phyloP scores from a whole-genome alignment of 352 stramenopile species.

The Phytophthora rubi region DNA sequence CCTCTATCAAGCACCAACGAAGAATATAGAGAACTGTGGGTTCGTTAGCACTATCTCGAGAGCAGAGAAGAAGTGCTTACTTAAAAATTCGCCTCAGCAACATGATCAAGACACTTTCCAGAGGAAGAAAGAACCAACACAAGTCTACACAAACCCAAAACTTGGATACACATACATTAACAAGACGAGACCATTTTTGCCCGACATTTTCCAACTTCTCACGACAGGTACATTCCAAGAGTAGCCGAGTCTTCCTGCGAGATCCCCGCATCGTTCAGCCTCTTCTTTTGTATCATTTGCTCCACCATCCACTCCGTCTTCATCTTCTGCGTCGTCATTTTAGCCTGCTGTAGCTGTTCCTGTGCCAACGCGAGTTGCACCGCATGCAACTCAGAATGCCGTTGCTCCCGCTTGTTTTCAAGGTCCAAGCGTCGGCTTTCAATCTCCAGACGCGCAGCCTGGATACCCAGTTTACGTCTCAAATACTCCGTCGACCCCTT shows the following conservation, averaged over 20 bases:
- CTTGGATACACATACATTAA: slow-evolving; percentile 27
- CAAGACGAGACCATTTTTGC: slow-evolving; percentile 8
- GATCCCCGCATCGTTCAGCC: slow-evolving; percentile 50
- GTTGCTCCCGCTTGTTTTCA: slow-evolving; percentile 51
- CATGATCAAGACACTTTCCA: slow-evolving; percentile 11
- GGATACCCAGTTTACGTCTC: slow-evolving; percentile 45
- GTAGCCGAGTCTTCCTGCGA: slow-evolving; percentile 41
- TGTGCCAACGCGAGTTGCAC: slow-evolving; percentile 57
- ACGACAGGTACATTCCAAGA: slow-evolving; percentile 40
- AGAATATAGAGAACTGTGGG: slow-evolving; percentile 28
- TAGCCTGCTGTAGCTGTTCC: slow-evolving; percentile 61
- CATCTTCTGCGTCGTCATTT: slow-evolving; percentile 56
- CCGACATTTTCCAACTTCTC: slow-evolving; percentile 21
- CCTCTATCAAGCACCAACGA: slow-evolving; percentile 43
- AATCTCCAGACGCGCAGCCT: slow-evolving; percentile 52
- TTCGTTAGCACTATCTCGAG: slow-evolving; percentile 5
- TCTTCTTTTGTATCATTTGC: slow-evolving; percentile 63
- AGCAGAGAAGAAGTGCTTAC: slow-evolving; percentile 10
- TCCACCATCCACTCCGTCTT: slow-evolving; percentile 59
- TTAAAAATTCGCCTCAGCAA: background rate
- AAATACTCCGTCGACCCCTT: slow-evolving; percentile 45
- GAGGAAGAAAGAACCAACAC: slow-evolving; percentile 16
- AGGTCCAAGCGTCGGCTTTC: slow-evolving; percentile 51
- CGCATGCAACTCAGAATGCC: slow-evolving; percentile 44
- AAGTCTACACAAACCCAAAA: slow-evolving; percentile 4